Conservation (phyloP, 2,329 filamentous ascomycete species). For the Diaporthe velutina region DNA sequence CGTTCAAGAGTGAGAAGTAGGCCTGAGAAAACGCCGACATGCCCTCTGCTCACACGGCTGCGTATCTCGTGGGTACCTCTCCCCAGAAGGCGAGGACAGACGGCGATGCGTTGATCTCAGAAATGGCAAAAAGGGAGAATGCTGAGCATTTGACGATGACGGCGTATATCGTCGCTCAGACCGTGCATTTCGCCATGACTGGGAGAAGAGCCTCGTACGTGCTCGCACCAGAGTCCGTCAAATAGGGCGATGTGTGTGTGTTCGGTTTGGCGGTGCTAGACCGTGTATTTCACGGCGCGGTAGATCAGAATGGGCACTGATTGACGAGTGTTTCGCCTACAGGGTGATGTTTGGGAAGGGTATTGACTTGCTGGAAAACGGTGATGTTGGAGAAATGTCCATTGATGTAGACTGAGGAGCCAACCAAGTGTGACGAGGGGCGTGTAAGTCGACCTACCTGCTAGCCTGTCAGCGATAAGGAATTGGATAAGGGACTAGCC, state of each 20-base stretch:
- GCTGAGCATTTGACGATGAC: neutral
- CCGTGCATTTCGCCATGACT: neutral
- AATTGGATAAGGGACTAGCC: neutral
- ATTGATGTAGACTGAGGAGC: neutral
- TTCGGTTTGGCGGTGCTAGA: neutral
- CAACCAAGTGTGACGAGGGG: too few species aligned
- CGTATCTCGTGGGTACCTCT: neutral
- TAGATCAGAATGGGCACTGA: neutral
- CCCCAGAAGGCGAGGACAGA: neutral
- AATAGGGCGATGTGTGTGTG: neutral
- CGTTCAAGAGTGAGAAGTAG: too few species aligned
- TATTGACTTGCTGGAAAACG: neutral
- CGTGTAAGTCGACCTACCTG: too few species aligned
- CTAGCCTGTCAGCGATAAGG: constrained; percentile 9
- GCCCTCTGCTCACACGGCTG: too few species aligned
- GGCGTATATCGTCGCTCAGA: neutral
- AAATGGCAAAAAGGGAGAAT: neutral
- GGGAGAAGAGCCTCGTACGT: neutral
- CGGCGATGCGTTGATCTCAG: neutral
- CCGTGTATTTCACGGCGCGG: neutral
- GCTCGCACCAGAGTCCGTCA: neutral
- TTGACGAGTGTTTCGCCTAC: neutral
- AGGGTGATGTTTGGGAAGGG: neutral
- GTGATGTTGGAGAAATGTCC: neutral
- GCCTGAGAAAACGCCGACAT: accelerated